Evolutionary conservation across 345 rosid species (phyloP).

Genomic region (Acer campestre): DNA sequence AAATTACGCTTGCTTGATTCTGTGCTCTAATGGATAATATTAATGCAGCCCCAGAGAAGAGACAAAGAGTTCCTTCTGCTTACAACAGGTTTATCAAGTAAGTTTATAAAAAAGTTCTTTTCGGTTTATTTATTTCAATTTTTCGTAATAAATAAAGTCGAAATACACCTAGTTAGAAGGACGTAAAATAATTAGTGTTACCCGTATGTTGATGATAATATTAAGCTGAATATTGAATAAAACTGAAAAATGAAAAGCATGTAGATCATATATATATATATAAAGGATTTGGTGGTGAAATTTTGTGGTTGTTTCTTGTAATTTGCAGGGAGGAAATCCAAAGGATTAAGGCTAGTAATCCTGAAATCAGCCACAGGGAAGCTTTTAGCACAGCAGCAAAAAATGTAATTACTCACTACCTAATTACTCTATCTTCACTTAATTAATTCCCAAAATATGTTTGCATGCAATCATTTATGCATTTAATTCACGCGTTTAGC

Average conservation of each 20-base stretch:
- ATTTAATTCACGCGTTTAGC: background rate
- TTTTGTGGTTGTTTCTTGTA: background rate
- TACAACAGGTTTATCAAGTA: constrained; percentile 97
- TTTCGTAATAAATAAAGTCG: too few species aligned
- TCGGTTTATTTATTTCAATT: background rate
- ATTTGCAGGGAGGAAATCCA: constrained; percentile 88
- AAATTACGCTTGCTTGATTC: background rate
- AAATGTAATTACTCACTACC: constrained; percentile 40
- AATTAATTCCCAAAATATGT: too few species aligned
- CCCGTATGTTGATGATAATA: too few species aligned
- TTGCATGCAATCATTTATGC: background rate
- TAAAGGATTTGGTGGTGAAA: background rate
- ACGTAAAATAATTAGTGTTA: too few species aligned
- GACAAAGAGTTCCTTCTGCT: constrained; percentile 98
- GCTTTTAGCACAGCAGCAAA: constrained; percentile 99
- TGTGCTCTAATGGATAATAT: background rate
- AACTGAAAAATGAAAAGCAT: background rate
- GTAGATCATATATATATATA: background rate
- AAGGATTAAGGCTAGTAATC: constrained; percentile 94
- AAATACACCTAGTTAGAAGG: too few species aligned
- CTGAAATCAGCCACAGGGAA: constrained; percentile 95
- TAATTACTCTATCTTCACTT: background rate
- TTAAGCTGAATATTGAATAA: too few species aligned
- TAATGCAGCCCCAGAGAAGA: constrained; percentile 90
- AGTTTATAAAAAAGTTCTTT: constrained; percentile 54